Evolutionary conservation across 805 yeast genomes (phyloP).

Genomic region (Blastobotrys robertii): DNA sequence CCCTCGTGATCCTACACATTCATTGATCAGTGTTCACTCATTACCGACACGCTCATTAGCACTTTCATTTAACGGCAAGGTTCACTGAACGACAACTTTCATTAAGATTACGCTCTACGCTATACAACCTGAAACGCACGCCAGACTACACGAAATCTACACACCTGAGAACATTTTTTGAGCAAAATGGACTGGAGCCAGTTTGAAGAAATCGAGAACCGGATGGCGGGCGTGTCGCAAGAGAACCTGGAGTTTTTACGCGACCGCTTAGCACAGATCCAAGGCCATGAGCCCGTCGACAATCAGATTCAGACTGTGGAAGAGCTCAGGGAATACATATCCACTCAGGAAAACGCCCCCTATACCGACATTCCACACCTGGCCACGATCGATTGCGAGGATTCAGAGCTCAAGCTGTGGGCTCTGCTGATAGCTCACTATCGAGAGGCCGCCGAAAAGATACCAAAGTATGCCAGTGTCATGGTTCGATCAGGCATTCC

Average conservation of each 20-base stretch:
- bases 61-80: no score
- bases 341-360: slow-evolving; percentile 3
- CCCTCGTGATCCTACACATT: no score
- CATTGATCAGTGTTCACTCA: no score
- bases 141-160: no score
- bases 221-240: slow-evolving; percentile 11
- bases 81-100: no score
- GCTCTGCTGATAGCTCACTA: slow-evolving; percentile 26
- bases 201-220: slow-evolving; percentile 10
- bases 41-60: no score
- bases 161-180: no score
- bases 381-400: slow-evolving; percentile 1
- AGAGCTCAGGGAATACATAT: slow-evolving; percentile 7
- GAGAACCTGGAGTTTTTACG: not conserved
- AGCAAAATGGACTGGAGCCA: slow-evolving; percentile 10
- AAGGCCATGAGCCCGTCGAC: slow-evolving; percentile 1
- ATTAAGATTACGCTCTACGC: no score
- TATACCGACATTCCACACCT: slow-evolving; percentile 14
- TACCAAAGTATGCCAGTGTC: slow-evolving; percentile 23
- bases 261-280: not conserved
- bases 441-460: slow-evolving; percentile 20
- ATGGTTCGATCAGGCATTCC: slow-evolving; percentile 28
- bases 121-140: no score
- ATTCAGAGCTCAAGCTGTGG: slow-evolving; percentile 27
- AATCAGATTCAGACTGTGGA: slow-evolving; percentile 4